Percentiles rank a stretch among this genome's conserved stretches.
Evolutionary conservation across 306 rosid species (phyloP).

Genomic region (Quercus aquifolioides): DNA sequence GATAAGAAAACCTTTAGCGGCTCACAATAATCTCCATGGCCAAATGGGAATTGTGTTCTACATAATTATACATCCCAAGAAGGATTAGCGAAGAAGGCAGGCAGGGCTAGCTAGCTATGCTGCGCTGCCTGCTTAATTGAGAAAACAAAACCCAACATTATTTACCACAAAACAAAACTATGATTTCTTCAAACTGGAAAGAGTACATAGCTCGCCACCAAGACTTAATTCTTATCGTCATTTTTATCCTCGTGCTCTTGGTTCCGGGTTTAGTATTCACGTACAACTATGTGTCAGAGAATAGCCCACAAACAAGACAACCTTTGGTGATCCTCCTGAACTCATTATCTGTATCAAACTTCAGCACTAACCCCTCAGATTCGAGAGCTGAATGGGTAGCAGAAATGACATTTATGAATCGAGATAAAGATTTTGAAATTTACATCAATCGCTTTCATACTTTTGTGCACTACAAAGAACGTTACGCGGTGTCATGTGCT

Average conservation of each 20-base stretch:
- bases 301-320: neutral
- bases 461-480: neutral
- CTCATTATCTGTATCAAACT: neutral
- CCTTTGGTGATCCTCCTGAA: neutral
- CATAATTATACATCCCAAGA: too few species aligned
- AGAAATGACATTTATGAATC: neutral
- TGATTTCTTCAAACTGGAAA: too few species aligned
- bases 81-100: too few species aligned
- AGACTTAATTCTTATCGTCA: neutral
- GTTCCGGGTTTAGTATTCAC: neutral
- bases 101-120: too few species aligned
- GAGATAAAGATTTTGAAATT: neutral
- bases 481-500: neutral
- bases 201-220: neutral
- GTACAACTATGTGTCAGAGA: neutral
- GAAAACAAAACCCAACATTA: too few species aligned
- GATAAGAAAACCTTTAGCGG: too few species aligned
- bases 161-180: too few species aligned
- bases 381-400: neutral
- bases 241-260: neutral
- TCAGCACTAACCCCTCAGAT: neutral
- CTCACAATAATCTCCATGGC: too few species aligned
- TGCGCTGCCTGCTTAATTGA: too few species aligned
- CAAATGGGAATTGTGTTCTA: too few species aligned
- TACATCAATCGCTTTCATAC: neutral